Percentiles rank a stretch among this genome's conserved stretches.
Conservation (phyloP, 139 green algal species). For the Astrephomene gubernaculifera region DNA sequence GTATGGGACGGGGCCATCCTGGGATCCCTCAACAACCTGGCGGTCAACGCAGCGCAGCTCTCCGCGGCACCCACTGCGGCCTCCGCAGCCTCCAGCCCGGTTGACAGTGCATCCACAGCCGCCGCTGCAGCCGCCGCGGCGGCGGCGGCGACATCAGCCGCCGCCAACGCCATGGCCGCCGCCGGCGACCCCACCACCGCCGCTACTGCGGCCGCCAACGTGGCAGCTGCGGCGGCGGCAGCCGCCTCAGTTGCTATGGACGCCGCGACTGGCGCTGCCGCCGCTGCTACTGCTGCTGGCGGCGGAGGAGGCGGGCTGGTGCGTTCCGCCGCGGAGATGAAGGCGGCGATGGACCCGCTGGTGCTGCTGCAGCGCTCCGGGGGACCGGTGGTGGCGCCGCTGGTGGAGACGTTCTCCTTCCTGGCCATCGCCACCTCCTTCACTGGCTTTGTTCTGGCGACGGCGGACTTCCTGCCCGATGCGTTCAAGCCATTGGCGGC, state of each 20-base stretch:
- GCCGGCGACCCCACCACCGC: background rate
- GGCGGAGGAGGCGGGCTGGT: background rate
- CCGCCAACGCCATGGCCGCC: background rate
- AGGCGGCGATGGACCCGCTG: constrained; percentile 33
- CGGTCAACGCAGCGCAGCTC: background rate
- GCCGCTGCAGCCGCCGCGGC: background rate
- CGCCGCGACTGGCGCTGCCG: background rate
- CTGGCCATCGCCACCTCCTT: constrained; percentile 85
- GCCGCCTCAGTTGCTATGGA: background rate
- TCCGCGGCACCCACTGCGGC: background rate
- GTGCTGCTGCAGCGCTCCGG: constrained; percentile 35
- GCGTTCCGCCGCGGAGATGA: background rate
- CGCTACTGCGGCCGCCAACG: background rate
- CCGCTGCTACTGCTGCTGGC: background rate
- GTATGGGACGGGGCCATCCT: constrained; percentile 85
- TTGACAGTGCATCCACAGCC: too few relatives aligned
- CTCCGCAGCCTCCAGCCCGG: background rate
- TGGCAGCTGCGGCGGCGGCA: background rate
- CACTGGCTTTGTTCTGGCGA: constrained; percentile 88
- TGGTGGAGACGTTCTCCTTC: constrained; percentile 65
- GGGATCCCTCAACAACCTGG: constrained; percentile 62
- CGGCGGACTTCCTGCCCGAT: constrained; percentile 85
- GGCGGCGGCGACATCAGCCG: background rate
- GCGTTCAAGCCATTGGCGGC: constrained; percentile 28
- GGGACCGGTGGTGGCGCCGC: constrained; percentile 21